Evolutionary conservation across 2,329 filamentous ascomycete genomes (phyloP).

Genomic region (Pseudocercospora pini-densiflorae): DNA sequence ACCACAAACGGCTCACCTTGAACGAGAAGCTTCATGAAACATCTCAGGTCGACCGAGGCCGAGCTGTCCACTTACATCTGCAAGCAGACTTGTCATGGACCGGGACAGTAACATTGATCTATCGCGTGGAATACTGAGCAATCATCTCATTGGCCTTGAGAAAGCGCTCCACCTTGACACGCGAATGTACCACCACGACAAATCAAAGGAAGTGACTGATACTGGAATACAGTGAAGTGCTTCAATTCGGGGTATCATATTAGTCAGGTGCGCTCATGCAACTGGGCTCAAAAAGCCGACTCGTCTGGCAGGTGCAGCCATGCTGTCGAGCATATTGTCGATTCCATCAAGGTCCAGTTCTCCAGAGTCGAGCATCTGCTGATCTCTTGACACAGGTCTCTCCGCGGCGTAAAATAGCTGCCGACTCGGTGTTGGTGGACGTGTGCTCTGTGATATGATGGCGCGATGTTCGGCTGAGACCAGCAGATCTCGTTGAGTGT

Average conservation of each 20-base stretch:
- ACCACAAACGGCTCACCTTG: conserved; percentile 13
- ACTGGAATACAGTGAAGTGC: conserved; percentile 6
- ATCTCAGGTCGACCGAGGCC: conserved; percentile 14
- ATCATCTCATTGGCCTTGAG: conserved; percentile 55
- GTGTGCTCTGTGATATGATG: conserved; percentile 46
- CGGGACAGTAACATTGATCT: conserved; percentile 43
- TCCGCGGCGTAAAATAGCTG: conserved; percentile 39
- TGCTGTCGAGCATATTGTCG: conserved; percentile 49
- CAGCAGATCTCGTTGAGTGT: conserved; percentile 49
- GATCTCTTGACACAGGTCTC: conserved; percentile 40
- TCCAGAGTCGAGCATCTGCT: conserved; percentile 48
- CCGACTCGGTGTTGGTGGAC: conserved; percentile 38
- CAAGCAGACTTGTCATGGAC: conserved; percentile 19
- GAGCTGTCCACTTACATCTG: conserved; percentile 17
- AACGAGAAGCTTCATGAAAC: not conserved
- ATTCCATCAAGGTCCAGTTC: conserved; percentile 55
- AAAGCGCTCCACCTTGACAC: conserved; percentile 58
- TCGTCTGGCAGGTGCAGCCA: conserved; percentile 38
- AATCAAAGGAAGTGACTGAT: not conserved
- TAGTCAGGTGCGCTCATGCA: conserved; percentile 13
- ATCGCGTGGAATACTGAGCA: conserved; percentile 60
- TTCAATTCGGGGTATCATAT: conserved; percentile 15
- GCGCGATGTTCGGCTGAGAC: conserved; percentile 51
- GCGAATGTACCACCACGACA: conserved; percentile 39
- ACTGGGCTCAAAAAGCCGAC: conserved; percentile 42